A percentile compares a stretch with the other conserved stretches of the same genome.
These are phyloP conservation scores for Asterella californica DNA, from an alignment of 225 moss, liverwort and hornwort species.

Conservation along the genomic window DNA sequence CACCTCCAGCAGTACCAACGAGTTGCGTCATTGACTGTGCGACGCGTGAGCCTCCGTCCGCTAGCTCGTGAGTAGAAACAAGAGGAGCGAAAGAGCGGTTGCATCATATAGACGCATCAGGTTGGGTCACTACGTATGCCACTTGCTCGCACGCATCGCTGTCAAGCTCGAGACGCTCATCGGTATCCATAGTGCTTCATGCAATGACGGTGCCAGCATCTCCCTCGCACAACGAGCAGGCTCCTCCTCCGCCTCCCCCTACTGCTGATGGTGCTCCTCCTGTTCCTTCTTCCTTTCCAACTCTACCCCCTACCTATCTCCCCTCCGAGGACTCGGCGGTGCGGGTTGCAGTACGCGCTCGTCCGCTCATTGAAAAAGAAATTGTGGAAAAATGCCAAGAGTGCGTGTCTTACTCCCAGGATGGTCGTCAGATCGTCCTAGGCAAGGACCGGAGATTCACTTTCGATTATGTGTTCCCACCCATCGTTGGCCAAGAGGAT, in stretches of 20 bases:
- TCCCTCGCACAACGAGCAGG: conserved; percentile 12
- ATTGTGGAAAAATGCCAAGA: conserved; percentile 79
- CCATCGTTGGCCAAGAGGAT: conserved; percentile 60
- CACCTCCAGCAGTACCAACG: not conserved
- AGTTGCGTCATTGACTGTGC: conserved; percentile 1
- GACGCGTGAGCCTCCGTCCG: not conserved
- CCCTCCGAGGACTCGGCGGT: conserved; percentile 60
- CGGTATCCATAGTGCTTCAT: not conserved
- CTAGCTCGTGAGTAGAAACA: conserved; percentile 13
- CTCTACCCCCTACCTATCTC: conserved; percentile 12
- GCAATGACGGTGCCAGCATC: conserved; percentile 32
- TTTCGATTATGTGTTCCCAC: conserved; percentile 77
- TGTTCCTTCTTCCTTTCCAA: not conserved
- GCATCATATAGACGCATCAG: not conserved
- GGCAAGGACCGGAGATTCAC: conserved; percentile 78
- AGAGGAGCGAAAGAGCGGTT: not conserved
- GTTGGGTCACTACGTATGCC: not conserved
- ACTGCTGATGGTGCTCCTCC: not conserved
- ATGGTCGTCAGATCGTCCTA: conserved; percentile 67
- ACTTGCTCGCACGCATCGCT: not conserved
- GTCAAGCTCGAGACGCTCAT: not conserved
- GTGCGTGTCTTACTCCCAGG: conserved; percentile 70
- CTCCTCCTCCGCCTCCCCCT: conserved; percentile 7
- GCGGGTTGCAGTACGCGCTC: conserved; percentile 68
- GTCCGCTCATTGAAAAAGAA: conserved; percentile 80